These are phyloP conservation scores for Mortierella sp. DNA, from an alignment of 371 early-diverging fungal genomes.

Conservation along the genomic window DNA sequence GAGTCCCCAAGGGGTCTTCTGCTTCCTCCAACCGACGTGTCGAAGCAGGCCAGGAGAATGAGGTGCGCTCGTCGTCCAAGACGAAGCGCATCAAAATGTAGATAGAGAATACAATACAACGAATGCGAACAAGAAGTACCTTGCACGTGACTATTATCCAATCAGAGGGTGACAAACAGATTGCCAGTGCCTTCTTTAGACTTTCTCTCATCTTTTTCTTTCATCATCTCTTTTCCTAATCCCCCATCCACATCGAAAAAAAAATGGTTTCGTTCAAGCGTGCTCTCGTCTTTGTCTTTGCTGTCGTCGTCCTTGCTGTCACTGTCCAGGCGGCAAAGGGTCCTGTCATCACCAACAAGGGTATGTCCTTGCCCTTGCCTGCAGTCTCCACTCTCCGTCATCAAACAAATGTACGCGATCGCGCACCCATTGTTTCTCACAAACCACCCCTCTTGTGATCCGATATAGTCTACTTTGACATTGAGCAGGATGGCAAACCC, in stretches of 20 bases:
- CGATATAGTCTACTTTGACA: slow-evolving; percentile 89
- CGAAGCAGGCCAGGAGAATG: slow-evolving; percentile 2
- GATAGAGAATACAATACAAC: neutral
- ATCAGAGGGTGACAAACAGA: neutral
- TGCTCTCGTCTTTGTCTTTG: slow-evolving; percentile 34
- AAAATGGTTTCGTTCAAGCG: slow-evolving; percentile 55
- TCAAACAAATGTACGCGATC: neutral
- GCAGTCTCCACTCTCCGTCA: neutral
- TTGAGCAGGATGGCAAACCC: slow-evolving; percentile 85
- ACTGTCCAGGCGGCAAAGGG: slow-evolving; percentile 45
- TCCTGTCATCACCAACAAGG: slow-evolving; percentile 56
- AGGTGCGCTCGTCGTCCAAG: neutral
- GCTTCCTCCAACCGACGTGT: neutral
- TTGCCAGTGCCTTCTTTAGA: too few relatives aligned
- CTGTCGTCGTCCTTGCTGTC: slow-evolving; percentile 36
- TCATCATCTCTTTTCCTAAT: neutral
- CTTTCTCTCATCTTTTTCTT: neutral
- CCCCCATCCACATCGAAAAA: slow-evolving; percentile 3
- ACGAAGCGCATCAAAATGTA: slow-evolving; percentile 1
- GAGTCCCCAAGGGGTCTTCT: neutral
- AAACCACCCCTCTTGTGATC: neutral
- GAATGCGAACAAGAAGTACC: neutral
- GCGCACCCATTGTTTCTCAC: too few relatives aligned
- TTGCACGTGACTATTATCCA: neutral
- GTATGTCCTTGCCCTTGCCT: slow-evolving; percentile 21